Evolutionary conservation across 305 asterid genomes (phyloP).

Genomic region (Salvia sclarea): DNA sequence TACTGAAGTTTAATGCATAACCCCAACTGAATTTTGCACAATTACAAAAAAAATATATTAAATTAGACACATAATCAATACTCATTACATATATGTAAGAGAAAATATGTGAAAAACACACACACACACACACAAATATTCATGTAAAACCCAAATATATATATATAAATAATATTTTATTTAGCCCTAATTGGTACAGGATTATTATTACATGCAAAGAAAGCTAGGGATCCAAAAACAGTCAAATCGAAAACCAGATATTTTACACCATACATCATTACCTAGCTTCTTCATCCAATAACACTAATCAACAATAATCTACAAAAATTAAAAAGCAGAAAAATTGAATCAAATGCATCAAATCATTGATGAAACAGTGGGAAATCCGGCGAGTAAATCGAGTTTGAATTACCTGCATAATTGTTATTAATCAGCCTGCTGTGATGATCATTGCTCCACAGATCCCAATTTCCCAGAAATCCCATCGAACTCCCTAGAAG

Average conservation of each 20-base stretch:
- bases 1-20: neutral
- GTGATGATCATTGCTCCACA: conserved; percentile 32
- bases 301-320: no score
- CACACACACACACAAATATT: no score
- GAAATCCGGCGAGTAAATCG: conserved; percentile 35
- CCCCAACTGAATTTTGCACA: no score
- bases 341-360: neutral
- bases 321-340: neutral
- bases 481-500: conserved; percentile 43
- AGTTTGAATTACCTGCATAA: conserved; percentile 36
- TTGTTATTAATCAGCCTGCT: no score
- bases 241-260: conserved; percentile 21
- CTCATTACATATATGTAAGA: no score
- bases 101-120: no score
- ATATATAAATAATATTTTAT: no score
- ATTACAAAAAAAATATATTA: no score
- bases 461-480: conserved; percentile 49
- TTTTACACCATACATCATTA: conserved; percentile 16
- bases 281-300: no score
- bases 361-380: conserved; percentile 39
- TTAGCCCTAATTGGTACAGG: conserved; percentile 14
- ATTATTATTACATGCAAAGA: conserved; percentile 34
- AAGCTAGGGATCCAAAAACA: conserved; percentile 28
- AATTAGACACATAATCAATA: no score
- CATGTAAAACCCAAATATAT: no score